phyloP scores from a whole-genome alignment of 495 filamentous ascomycete species.

The Xylaria telfairii region DNA sequence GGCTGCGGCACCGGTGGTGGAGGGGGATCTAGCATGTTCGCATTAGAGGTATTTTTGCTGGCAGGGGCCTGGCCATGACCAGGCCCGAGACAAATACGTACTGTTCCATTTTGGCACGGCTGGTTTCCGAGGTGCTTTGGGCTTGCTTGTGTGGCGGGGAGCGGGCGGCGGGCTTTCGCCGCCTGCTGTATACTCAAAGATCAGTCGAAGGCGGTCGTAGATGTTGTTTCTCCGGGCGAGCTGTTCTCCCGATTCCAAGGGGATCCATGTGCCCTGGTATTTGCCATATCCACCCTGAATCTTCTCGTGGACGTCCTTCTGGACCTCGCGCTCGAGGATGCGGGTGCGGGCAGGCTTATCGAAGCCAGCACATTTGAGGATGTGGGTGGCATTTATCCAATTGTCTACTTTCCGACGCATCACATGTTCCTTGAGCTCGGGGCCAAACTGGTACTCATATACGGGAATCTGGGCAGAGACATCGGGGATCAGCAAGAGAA shows the following conservation, averaged over 20 bases:
- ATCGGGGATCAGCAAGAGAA: constrained; percentile 27
- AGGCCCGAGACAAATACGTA: constrained; percentile 36
- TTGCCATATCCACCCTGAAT: constrained; percentile 98
- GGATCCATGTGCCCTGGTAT: constrained; percentile 99
- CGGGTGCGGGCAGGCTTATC: constrained; percentile 89
- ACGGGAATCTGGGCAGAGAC: constrained; percentile 78
- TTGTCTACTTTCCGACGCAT: constrained; percentile 90
- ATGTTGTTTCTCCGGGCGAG: constrained; percentile 87
- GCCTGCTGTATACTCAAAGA: constrained; percentile 88
- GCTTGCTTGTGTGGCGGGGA: constrained; percentile 86
- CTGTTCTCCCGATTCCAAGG: constrained; percentile 76
- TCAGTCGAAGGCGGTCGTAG: constrained; percentile 77
- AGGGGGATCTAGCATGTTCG: constrained; percentile 38
- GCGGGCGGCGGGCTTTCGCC: constrained; percentile 89
- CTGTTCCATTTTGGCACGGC: constrained; percentile 60
- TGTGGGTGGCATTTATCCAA: constrained; percentile 96
- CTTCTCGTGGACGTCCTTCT: constrained; percentile 95
- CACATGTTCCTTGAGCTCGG: constrained; percentile 71
- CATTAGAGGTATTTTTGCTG: constrained; percentile 19
- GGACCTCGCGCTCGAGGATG: constrained; percentile 94
- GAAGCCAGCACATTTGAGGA: constrained; percentile 75
- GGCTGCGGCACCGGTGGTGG: constrained; percentile 34
- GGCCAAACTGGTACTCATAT: constrained; percentile 82
- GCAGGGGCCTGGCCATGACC: background rate
- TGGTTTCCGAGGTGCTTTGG: constrained; percentile 68